Percentiles rank a stretch among this genome's conserved stretches.
Evolutionary conservation across 768 basidiomycete genomes (phyloP).

Genomic region (Dentipellis fragilis): DNA sequence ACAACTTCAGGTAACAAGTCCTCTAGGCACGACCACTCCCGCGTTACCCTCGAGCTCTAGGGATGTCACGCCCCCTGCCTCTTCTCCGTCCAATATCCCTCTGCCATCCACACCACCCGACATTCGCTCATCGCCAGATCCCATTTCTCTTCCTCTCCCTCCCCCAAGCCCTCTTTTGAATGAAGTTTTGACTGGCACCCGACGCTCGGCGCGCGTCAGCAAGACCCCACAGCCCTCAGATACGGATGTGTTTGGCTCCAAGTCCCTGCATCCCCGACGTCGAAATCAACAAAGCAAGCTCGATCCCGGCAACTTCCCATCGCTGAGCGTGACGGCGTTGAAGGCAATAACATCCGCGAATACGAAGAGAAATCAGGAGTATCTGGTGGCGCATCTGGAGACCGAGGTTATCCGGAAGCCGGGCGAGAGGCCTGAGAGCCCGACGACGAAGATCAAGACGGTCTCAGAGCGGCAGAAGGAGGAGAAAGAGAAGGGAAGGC

Average conservation of each 20-base stretch:
- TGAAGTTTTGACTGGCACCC: not conserved
- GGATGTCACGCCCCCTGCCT: no score
- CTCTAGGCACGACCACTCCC: no score
- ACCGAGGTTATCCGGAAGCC: conserved; percentile 62
- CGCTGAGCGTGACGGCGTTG: conserved; percentile 61
- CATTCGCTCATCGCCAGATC: not conserved
- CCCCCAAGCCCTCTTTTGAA: not conserved
- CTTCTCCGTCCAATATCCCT: not conserved
- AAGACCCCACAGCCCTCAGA: conserved; percentile 26
- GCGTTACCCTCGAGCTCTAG: no score
- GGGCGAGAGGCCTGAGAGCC: conserved; percentile 68
- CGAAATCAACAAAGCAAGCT: conserved; percentile 4
- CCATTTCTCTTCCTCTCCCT: not conserved
- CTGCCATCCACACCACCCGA: not conserved
- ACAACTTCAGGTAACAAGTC: no score
- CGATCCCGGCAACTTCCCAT: conserved; percentile 39
- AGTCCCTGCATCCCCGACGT: conserved; percentile 1
- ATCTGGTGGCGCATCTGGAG: conserved; percentile 44
- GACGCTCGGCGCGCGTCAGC: conserved; percentile 16
- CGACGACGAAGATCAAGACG: conserved; percentile 63
- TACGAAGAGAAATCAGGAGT: conserved; percentile 63
- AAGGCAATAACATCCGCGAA: conserved; percentile 64
- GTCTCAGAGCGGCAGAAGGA: conserved; percentile 59
- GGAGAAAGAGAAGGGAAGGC: conserved; percentile 41
- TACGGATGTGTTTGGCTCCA: conserved; percentile 28